Evolutionary conservation across 1,284 basidiomycete genomes (phyloP).

Genomic region (Trichosporon sp.): DNA sequence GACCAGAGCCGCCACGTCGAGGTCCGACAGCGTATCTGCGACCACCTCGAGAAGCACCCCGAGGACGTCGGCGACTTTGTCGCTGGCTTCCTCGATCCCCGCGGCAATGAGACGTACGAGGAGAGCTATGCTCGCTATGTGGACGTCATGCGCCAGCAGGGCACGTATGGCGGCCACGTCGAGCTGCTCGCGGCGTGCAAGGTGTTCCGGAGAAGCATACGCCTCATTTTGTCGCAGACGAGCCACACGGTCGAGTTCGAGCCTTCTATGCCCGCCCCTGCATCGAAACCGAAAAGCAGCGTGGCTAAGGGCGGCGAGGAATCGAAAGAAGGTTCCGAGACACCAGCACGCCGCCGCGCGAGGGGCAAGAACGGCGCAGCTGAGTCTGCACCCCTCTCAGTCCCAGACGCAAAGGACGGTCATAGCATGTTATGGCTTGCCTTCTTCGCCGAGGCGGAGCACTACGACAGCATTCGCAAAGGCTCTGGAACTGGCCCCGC

Average conservation of each 20-base stretch:
- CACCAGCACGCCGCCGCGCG: not conserved
- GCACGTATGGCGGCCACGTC: slow-evolving; percentile 39
- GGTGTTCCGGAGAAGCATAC: slow-evolving; percentile 35
- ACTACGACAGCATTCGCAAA: slow-evolving; percentile 36
- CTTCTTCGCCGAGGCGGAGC: slow-evolving; percentile 42
- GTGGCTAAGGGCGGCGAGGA: not conserved
- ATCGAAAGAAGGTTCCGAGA: not conserved
- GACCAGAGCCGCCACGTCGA: slow-evolving; percentile 35
- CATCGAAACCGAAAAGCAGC: not conserved
- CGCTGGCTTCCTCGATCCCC: slow-evolving; percentile 25
- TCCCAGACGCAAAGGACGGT: slow-evolving; percentile 13
- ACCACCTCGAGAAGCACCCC: slow-evolving; percentile 33
- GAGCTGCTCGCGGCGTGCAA: slow-evolving; percentile 41
- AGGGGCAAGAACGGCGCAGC: not conserved
- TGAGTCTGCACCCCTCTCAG: not conserved
- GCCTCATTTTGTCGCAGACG: slow-evolving; percentile 37
- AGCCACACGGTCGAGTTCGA: slow-evolving; percentile 36
- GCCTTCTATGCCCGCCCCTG: not conserved
- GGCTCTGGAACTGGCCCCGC: slow-evolving; percentile 35
- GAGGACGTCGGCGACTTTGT: slow-evolving; percentile 34
- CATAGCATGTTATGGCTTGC: slow-evolving; percentile 42
- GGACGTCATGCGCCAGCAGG: slow-evolving; percentile 32
- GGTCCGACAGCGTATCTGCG: slow-evolving; percentile 37
- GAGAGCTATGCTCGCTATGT: slow-evolving; percentile 34
- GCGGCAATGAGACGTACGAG: slow-evolving; percentile 28